phyloP scores from a whole-genome alignment of 345 rosid genomes.

The Bruguiera sexangula region DNA sequence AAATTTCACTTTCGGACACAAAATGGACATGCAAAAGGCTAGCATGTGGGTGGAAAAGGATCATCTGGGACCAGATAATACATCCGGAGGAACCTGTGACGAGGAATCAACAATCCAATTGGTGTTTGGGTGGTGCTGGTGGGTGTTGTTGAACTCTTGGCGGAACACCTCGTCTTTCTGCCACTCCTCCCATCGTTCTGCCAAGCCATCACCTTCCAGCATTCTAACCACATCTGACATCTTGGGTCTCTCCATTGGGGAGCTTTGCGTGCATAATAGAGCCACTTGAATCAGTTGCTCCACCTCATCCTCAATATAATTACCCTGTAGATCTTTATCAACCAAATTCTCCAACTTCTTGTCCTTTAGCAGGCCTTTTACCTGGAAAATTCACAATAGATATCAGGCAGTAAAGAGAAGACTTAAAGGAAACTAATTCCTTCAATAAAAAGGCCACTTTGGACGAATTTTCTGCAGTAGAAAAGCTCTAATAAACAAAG shows the following conservation, averaged over 20 bases:
- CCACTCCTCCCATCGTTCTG: slow-evolving; percentile 95
- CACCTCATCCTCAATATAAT: slow-evolving; percentile 60
- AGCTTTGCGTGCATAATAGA: slow-evolving; percentile 71
- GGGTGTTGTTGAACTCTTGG: slow-evolving; percentile 45
- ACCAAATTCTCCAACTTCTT: slow-evolving; percentile 71
- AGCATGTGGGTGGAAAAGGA: background rate
- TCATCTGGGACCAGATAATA: slow-evolving; percentile 86
- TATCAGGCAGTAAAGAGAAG: background rate
- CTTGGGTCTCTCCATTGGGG: slow-evolving; percentile 79
- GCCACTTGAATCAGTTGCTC: slow-evolving; percentile 86
- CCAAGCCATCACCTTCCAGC: slow-evolving; percentile 93
- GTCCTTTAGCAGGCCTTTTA: slow-evolving; percentile 84
- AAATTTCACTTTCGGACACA: slow-evolving; percentile 16
- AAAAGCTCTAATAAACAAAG: too few relatives aligned
- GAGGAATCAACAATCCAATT: slow-evolving; percentile 62
- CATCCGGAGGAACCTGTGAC: slow-evolving; percentile 61
- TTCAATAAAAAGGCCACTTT: too few relatives aligned
- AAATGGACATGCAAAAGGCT: slow-evolving; percentile 10
- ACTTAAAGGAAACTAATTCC: background rate
- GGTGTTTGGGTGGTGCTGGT: slow-evolving; percentile 26
- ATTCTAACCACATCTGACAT: slow-evolving; percentile 93
- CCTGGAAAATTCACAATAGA: slow-evolving; percentile 43
- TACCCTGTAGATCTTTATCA: slow-evolving; percentile 57
- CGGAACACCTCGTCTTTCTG: slow-evolving; percentile 75
- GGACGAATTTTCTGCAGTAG: too few relatives aligned